Conservation (phyloP, 2,329 filamentous ascomycete species). For the Ophiostoma sp. region DNA sequence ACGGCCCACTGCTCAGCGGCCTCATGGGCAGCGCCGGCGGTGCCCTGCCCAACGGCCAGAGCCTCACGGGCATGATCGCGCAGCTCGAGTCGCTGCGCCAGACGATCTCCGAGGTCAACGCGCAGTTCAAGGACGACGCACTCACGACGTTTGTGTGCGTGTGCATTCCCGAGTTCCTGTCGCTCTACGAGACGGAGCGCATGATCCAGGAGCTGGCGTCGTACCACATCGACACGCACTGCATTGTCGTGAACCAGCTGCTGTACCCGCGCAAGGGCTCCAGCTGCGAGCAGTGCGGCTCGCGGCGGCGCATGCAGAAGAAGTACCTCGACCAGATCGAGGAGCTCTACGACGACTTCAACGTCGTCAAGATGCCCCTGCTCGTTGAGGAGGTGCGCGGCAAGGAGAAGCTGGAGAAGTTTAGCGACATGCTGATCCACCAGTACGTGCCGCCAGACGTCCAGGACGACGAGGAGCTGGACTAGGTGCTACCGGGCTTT, state of each 20-base stretch:
- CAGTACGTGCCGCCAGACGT: constrained; percentile 62
- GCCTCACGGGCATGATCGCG: constrained; percentile 82
- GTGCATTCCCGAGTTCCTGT: constrained; percentile 95
- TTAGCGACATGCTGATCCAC: constrained; percentile 75
- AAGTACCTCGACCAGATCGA: constrained; percentile 99
- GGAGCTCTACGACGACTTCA: constrained; percentile 97
- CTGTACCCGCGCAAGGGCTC: constrained; percentile 83
- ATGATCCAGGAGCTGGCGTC: constrained; percentile 97
- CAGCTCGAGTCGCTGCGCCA: constrained; percentile 91
- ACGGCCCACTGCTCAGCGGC: constrained; percentile 91
- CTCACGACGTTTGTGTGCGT: constrained; percentile 97
- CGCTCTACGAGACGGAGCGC: constrained; percentile 95
- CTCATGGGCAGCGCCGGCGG: constrained; percentile 70
- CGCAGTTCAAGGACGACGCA: constrained; percentile 94
- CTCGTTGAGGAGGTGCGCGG: constrained; percentile 92
- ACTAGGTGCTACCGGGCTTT: not conserved
- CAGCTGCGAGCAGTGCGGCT: constrained; percentile 90
- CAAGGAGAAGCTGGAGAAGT: constrained; percentile 88
- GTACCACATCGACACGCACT: constrained; percentile 93
- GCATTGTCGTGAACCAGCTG: constrained; percentile 96
- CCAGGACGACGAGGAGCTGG: constrained; percentile 16
- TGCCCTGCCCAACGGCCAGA: constrained; percentile 83
- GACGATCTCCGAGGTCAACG: constrained; percentile 93
- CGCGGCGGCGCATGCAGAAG: constrained; percentile 95
- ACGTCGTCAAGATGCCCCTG: constrained; percentile 96